Conservation (phyloP, 352 stramenopile species). For the Globisporangium orthogonon region DNA sequence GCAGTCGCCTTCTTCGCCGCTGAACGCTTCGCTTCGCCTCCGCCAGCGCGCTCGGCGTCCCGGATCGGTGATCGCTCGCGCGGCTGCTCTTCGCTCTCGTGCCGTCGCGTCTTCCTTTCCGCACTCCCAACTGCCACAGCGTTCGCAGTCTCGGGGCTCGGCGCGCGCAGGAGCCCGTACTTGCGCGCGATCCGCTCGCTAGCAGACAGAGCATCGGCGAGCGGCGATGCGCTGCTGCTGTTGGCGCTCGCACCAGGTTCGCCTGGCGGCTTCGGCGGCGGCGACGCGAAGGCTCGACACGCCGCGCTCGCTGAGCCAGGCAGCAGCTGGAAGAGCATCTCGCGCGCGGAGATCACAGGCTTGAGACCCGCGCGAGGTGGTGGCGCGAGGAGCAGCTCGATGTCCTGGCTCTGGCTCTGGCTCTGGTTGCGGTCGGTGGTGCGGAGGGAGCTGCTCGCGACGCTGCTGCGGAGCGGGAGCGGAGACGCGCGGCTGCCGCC, state of each 20-base stretch:
- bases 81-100: not conserved
- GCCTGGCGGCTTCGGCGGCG: not conserved
- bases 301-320: constrained; percentile 4
- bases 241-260: no score
- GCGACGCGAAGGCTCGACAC: not conserved
- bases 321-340: constrained; percentile 50
- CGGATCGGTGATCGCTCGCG: not conserved
- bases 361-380: constrained; percentile 9
- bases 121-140: no score
- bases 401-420: not conserved
- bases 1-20: constrained; percentile 17
- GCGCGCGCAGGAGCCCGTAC: constrained; percentile 37
- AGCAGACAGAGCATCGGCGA: constrained; percentile 17
- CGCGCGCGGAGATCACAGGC: constrained; percentile 52
- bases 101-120: not conserved
- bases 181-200: constrained; percentile 55
- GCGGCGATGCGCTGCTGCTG: not conserved
- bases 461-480: not conserved
- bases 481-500: not conserved
- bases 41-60: not conserved
- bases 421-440: constrained; percentile 7
- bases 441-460: not conserved
- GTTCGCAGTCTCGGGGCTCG: not conserved
- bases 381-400: constrained; percentile 7
- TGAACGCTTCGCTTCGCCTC: not conserved